A percentile compares a stretch with the other conserved stretches of the same genome.
Conservation (phyloP, 345 rosid genomes). For the Psidium friedrichsthalianum region DNA sequence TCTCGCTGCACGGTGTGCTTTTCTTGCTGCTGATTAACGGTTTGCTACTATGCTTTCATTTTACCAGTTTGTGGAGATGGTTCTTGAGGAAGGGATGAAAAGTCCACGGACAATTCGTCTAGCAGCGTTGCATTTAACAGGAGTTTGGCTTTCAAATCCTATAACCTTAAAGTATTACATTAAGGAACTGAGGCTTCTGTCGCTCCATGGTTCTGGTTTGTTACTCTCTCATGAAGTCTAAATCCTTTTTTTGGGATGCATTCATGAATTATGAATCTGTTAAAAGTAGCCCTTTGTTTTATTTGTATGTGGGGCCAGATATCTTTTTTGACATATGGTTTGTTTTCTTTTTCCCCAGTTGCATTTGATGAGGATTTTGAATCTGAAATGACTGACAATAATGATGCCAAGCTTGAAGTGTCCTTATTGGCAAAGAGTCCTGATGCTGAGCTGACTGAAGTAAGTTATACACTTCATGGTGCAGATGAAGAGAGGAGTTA, state of each 20-base stretch:
- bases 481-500: not conserved
- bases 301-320: not conserved
- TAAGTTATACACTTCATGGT: conserved; percentile 16
- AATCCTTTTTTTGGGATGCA: not conserved
- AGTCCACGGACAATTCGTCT: conserved; percentile 99
- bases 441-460: conserved; percentile 75
- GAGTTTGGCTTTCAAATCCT: conserved; percentile 77
- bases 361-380: conserved; percentile 99
- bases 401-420: conserved; percentile 75
- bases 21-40: not conserved
- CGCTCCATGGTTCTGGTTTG: conserved; percentile 91
- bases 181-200: conserved; percentile 73
- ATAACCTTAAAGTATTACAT: conserved; percentile 57
- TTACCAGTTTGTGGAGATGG: conserved; percentile 66
- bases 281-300: not conserved
- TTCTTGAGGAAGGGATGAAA: conserved; percentile 82
- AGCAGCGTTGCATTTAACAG: conserved; percentile 85
- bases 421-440: conserved; percentile 56
- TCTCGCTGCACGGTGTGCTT: not conserved
- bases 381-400: conserved; percentile 73
- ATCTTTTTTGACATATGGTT: not conserved
- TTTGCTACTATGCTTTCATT: not conserved
- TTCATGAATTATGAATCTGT: not conserved
- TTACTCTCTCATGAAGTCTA: not conserved
- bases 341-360: conserved; percentile 27